Evolutionary conservation across 495 filamentous ascomycete species (phyloP), one percentile per base, ranked within the genome.

Genomic region (Penicillium turbatum): DNA sequence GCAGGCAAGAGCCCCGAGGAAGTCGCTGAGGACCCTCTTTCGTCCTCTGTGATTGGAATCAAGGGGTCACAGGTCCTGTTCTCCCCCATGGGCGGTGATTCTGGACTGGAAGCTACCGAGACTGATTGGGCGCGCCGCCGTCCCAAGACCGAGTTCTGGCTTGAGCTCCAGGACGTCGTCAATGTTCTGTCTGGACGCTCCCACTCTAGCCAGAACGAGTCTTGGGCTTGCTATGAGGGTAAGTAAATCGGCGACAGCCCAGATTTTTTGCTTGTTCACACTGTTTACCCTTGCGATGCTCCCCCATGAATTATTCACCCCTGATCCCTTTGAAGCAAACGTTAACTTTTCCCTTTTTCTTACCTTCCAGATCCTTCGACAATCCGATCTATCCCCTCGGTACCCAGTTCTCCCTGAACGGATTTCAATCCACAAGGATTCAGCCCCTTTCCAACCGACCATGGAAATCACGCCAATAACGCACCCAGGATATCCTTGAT

Each of bases 101-200:
- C 83, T 43, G 74, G 86, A 24, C 68, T 87, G 34, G 93, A 97
- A 69, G 81, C 79, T 40, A 83, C 85, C 19, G 91, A 93, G 65
- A 99, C 95, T 13, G 91, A 97, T 73, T 99, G 95, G 95, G 77
- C 81, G 53, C 86, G 91, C 60, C 77, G 95, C 41, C 79, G 95
- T 39, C 95, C 95, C 21, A 90, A 84, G 71, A 65, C 83, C 5
- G 90, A 91, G 53, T 92, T 88, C 70, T 99, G 95, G 95, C 71
- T 90, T 44, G 76, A 78, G 24, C 73, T 95, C 63, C 91, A 90
- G 73, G 75, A 83, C 19, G 84, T 89, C 32, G 91, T 96, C 2
- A 88, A 97, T 69, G 86, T 86, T 10, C 69, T 99, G 29, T 88
- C 86, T 34, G 93, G 90, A 3, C 77, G 91, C 41, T 82, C 82